Evolutionary conservation across 2,329 filamentous ascomycete species (phyloP).

Genomic region (Dryadomyces quercus-mongolicae): DNA sequence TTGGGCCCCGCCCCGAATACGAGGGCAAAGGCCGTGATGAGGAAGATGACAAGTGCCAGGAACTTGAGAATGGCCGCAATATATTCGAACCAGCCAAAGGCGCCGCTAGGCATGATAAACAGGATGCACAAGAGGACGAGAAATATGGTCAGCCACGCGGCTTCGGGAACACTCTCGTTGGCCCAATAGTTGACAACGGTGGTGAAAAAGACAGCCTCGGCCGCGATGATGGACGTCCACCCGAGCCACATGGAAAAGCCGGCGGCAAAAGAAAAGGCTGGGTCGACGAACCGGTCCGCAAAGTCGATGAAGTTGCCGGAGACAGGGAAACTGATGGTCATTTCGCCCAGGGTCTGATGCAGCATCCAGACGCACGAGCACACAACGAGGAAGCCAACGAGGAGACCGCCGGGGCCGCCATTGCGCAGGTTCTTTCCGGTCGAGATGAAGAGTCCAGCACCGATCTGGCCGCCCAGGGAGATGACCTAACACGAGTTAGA

Average conservation of each 20-base stretch:
- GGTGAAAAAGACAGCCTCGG: constrained; percentile 4
- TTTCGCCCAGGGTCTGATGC: constrained; percentile 5
- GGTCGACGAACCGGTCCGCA: constrained; percentile 6
- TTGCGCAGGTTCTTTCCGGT: constrained; percentile 3
- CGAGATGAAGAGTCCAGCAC: constrained; percentile 6
- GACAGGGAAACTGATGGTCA: constrained; percentile 5
- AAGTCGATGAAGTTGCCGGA: constrained; percentile 5
- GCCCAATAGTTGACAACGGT: constrained; percentile 5
- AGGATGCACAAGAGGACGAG: constrained; percentile 1
- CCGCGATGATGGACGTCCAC: constrained; percentile 2
- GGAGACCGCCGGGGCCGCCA: constrained; percentile 3
- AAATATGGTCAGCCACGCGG: constrained; percentile 3
- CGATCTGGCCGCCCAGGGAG: constrained; percentile 5
- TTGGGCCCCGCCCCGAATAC: constrained; percentile 47
- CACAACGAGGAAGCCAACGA: constrained; percentile 3
- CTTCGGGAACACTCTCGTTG: not conserved
- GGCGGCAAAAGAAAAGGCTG: constrained; percentile 4
- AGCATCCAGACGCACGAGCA: constrained; percentile 6
- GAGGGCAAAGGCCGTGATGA: constrained; percentile 46
- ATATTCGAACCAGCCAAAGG: constrained; percentile 5
- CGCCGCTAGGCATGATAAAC: not conserved
- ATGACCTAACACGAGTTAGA: constrained; percentile 1
- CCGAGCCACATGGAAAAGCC: constrained; percentile 5
- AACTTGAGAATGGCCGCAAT: constrained; percentile 42
- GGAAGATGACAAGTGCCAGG: constrained; percentile 46